A percentile compares a stretch with the other conserved stretches of the same genome.
phyloP scores from a whole-genome alignment of 257 asterid species.

The Salvia splendens region DNA sequence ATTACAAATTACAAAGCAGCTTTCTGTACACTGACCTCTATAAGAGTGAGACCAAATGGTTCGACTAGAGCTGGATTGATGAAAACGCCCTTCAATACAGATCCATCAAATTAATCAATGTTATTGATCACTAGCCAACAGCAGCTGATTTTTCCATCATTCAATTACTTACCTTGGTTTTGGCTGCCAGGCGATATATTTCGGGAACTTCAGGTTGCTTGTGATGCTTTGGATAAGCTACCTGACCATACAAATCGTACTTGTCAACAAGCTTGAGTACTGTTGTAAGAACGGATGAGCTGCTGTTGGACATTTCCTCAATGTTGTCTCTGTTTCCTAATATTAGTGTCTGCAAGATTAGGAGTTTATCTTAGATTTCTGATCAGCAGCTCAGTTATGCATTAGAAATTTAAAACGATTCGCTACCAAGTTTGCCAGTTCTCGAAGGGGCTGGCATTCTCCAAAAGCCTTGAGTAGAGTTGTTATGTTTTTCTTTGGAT shows the following conservation, averaged over 20 bases:
- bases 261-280: slow-evolving; percentile 65
- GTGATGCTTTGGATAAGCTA: slow-evolving; percentile 70
- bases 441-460: slow-evolving; percentile 67
- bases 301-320: slow-evolving; percentile 61
- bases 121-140: slow-evolving; percentile 27
- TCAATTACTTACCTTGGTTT: slow-evolving; percentile 56
- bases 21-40: slow-evolving; percentile 51
- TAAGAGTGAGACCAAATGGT: slow-evolving; percentile 73
- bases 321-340: slow-evolving; percentile 71
- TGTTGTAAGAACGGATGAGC: slow-evolving; percentile 60
- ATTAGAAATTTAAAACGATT: slow-evolving; percentile 9
- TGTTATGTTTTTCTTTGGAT: slow-evolving; percentile 68
- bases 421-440: slow-evolving; percentile 66
- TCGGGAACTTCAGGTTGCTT: slow-evolving; percentile 66
- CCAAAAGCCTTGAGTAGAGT: slow-evolving; percentile 71
- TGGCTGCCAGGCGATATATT: slow-evolving; percentile 64
- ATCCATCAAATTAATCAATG: slow-evolving; percentile 32
- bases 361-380: slow-evolving; percentile 15
- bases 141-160: not conserved
- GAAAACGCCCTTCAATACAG: slow-evolving; percentile 61
- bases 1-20: slow-evolving; percentile 5
- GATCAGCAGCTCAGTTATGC: slow-evolving; percentile 2
- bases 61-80: slow-evolving; percentile 76
- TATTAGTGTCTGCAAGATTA: slow-evolving; percentile 55
- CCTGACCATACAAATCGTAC: slow-evolving; percentile 63